A percentile compares a stretch with the other conserved stretches of the same genome.
phyloP scores from a whole-genome alignment of 345 rosid species.

The Eucalyptus sp. region DNA sequence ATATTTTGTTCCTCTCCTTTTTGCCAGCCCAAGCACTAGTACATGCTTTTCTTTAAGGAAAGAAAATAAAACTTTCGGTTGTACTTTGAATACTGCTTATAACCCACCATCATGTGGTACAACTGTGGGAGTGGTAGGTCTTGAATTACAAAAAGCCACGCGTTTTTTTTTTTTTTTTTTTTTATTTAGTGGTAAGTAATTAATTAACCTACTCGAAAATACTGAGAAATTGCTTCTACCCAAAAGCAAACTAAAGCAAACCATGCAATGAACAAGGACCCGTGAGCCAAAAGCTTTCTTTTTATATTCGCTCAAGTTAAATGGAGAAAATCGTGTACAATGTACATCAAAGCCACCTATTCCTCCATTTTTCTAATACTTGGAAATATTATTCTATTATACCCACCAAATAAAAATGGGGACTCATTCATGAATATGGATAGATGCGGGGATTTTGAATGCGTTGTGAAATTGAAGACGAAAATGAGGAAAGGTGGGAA shows the following conservation, averaged over 20 bases:
- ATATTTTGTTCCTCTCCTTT: not conserved
- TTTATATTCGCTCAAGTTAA: not conserved
- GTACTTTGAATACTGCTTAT: not conserved
- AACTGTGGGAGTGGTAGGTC: not conserved
- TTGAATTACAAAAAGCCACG: not conserved
- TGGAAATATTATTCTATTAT: not conserved
- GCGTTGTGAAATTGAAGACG: not conserved
- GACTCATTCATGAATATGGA: not conserved
- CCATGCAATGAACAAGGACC: not conserved
- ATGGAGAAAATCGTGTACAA: not conserved
- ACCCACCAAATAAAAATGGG: not conserved
- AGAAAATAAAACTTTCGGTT: not conserved
- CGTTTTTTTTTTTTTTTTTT: not conserved
- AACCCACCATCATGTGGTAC: not conserved
- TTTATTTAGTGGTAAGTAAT: not conserved
- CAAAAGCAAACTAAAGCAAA: not conserved
- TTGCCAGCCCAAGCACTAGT: not conserved
- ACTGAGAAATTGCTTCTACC: not conserved
- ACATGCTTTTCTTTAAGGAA: not conserved
- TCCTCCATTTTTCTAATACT: not conserved
- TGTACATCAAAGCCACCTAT: not conserved
- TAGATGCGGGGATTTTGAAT: not conserved
- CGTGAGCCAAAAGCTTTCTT: not conserved
- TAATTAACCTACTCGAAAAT: not conserved
- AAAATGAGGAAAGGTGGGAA: not conserved